Base-by-base conservation (phyloP, 106 monocot genomes). In the Posidonia australis region DNA sequence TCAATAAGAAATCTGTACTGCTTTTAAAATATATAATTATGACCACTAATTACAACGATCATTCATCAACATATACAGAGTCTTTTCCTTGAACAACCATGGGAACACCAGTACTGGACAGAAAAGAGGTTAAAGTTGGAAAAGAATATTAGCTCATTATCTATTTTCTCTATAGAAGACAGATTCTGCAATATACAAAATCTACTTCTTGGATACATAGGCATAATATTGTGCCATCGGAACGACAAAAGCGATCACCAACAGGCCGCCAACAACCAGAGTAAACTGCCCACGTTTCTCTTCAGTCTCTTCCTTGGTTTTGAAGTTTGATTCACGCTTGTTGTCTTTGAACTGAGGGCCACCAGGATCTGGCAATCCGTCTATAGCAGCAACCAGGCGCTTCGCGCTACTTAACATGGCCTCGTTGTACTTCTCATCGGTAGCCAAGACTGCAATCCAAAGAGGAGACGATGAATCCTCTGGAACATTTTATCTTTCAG, bases 151-250 rank as follows among this genome's bases (percentile, higher is more conserved):
- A 23, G 24, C 24, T 22, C 23, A 24, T 54, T 54, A 10, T 12
- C 11, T 22, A 54, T 12, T 54, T 51, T 17, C 20, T 51, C 13
- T 51, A 18, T 9, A 51, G 49, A 51, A 51, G 19, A 18, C 20
- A 4, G 53, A 22, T 54, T 54, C 53, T 22, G 19, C 21, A 53
- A 23, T 22, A 54, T 24, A 46, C 17, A 46, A 46, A 18, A 87
- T 76, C 55, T 65, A 93, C 63, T 88, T 93, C 72, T 75, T 93
- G 16, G 92, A 93, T 32, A 93, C 74, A 73, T 88, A 92, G 16
- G 91, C 91, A 75, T 94, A 94, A 58, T 94, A 94, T 67, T 94
- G 93, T 43, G 94, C 94, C 94, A 94, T 94, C 16, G 94, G 94
- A 76, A 94, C 90, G 5, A 94, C 90, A 77, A 94, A 94, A 44